Evolutionary conservation across 768 basidiomycete species (phyloP), one percentile per base, ranked within the genome.

Genomic region (Macrocybe gigantea): DNA sequence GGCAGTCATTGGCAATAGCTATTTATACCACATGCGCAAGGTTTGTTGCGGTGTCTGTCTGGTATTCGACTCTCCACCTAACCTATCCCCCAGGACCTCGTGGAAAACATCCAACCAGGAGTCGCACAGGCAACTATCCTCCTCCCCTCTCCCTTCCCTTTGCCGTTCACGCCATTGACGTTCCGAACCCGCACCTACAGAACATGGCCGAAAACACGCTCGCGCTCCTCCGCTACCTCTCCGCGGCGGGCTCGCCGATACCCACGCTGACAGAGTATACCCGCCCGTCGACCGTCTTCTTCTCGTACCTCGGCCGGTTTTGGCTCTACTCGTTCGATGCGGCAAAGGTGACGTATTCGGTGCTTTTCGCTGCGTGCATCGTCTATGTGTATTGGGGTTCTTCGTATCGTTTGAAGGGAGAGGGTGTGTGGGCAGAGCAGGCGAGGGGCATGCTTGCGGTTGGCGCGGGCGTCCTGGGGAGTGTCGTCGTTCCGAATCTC

Each of bases 1-100:
- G 78, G 93, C 93, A 0, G 69, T 95, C 29, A 83, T 95, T 3
- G 89, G 91, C 10, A 89, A 95, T 64, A 89, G 88, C 55, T 98
- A 96, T 62, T 70, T 92, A 45, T 97, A 96, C 60, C 93, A 97
- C 64, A 97, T 92, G 69, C 82, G 87, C 41, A 90, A 90, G 72
- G 86, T 83, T 54, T 1, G 61, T 53, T 12, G 10, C 38, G 4
- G 12, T 11, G 2, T 11, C 22, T 32, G 9, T 33, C 33, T 9
- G 1, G 37, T 15, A 2, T 13, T 14, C 7, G 10, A 22, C 38
- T 36, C 33, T 50, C 15, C 3, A 45, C 11, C 10, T 41, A 3
- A 31, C 6, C 30, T n/a, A 35, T 46, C 37, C 29, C 29, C 39
- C 35, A 86, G 77, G 93, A 95, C 64, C 54, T 86, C 4, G 84